Conservation (phyloP, 805 yeast genomes). For the Pichia rugopelliculosa region DNA sequence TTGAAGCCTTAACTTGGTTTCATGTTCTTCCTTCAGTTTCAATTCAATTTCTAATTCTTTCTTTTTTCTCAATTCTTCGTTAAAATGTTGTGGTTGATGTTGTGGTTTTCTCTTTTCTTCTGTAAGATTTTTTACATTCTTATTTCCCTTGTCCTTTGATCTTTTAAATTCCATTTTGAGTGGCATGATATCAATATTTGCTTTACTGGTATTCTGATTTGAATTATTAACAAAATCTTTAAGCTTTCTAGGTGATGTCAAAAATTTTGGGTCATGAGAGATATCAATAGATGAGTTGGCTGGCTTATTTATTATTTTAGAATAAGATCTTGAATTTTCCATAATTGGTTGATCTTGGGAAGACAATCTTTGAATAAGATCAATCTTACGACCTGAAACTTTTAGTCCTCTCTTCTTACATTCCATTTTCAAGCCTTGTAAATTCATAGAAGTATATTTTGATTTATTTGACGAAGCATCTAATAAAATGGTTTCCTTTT, state of each 20-base stretch:
- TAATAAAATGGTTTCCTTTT: slow-evolving; percentile 25
- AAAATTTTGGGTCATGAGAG: not conserved
- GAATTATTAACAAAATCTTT: not conserved
- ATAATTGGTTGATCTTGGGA: slow-evolving; percentile 8
- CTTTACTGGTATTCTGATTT: not conserved
- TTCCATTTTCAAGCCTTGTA: slow-evolving; percentile 49
- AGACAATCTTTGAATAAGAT: slow-evolving; percentile 36
- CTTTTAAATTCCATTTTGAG: not conserved
- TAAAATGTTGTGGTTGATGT: not conserved
- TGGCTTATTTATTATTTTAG: not conserved
- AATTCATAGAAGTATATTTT: slow-evolving; percentile 36
- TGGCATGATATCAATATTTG: not conserved
- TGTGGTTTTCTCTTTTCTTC: not conserved
- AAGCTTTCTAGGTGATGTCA: not conserved
- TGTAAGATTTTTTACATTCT: not conserved
- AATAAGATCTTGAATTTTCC: slow-evolving; percentile 8
- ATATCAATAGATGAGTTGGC: not conserved
- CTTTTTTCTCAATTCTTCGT: too few species aligned
- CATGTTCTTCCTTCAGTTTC: not conserved
- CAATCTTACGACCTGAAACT: slow-evolving; percentile 55
- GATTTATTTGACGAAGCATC: slow-evolving; percentile 17
- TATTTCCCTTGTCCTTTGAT: too few species aligned
- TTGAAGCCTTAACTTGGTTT: not conserved
- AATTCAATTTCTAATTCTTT: not conserved
- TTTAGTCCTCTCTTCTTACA: slow-evolving; percentile 54